These are phyloP conservation scores for Lithospermum erythrorhizon DNA, from an alignment of 257 asterid species.

Conservation along the genomic window DNA sequence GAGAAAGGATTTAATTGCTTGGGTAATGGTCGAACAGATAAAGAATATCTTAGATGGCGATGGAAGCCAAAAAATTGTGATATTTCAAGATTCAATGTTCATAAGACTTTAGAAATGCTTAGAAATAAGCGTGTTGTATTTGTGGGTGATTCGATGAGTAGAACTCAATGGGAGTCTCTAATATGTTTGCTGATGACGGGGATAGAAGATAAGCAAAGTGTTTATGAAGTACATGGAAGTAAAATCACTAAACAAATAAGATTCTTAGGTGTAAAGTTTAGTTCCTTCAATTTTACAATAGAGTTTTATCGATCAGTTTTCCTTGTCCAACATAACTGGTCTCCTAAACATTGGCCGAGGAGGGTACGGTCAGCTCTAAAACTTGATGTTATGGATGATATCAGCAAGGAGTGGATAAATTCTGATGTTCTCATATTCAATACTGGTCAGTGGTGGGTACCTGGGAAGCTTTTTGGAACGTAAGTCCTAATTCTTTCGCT, in stretches of 20 bases:
- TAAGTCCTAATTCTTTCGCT: constrained; percentile 21
- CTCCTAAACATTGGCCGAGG: constrained; percentile 44
- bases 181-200: constrained; percentile 67
- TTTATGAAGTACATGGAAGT: constrained; percentile 58
- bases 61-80: constrained; percentile 70
- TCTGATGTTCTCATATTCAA: constrained; percentile 63
- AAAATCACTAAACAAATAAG: constrained; percentile 52
- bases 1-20: constrained; percentile 71
- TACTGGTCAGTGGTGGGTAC: constrained; percentile 87
- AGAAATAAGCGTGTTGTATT: constrained; percentile 52
- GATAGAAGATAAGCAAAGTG: constrained; percentile 49
- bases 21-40: constrained; percentile 50
- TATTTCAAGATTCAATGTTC: constrained; percentile 41
- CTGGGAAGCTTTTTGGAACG: constrained; percentile 59
- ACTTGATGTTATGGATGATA: constrained; percentile 51
- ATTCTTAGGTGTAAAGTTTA: constrained; percentile 53
- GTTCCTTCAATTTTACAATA: constrained; percentile 51
- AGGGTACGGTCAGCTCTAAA: constrained; percentile 53
- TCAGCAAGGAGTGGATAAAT: constrained; percentile 53
- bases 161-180: constrained; percentile 84
- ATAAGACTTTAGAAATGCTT: constrained; percentile 29
- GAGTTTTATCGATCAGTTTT: constrained; percentile 71
- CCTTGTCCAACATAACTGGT: constrained; percentile 63
- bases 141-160: constrained; percentile 80
- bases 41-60: constrained; percentile 58